Evolutionary conservation across 2,329 filamentous ascomycete genomes (phyloP).

Genomic region (Trichophyton schoenleinii): DNA sequence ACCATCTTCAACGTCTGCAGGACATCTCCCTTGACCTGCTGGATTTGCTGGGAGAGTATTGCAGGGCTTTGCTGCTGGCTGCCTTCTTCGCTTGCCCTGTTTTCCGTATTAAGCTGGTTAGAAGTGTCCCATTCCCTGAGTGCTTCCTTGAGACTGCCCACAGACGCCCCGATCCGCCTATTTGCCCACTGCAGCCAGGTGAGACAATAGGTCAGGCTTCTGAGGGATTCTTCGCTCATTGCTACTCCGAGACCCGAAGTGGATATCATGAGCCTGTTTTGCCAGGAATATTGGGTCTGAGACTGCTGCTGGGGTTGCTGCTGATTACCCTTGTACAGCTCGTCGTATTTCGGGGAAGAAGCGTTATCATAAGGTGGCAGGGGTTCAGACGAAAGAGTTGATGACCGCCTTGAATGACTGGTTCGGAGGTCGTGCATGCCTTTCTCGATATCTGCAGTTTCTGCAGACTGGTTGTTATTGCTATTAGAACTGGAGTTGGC

Average conservation of each 20-base stretch:
- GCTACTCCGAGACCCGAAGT: slow-evolving; percentile 84
- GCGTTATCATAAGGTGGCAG: slow-evolving; percentile 75
- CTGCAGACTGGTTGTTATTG: slow-evolving; percentile 21
- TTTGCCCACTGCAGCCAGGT: slow-evolving; percentile 71
- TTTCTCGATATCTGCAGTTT: slow-evolving; percentile 40
- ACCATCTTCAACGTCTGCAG: slow-evolving; percentile 69
- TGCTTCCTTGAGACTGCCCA: slow-evolving; percentile 59
- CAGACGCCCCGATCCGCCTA: slow-evolving; percentile 62
- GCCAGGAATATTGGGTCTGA: slow-evolving; percentile 46
- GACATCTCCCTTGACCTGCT: slow-evolving; percentile 55
- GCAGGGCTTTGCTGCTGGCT: slow-evolving; percentile 20
- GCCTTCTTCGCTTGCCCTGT: slow-evolving; percentile 8
- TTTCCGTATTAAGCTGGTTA: slow-evolving; percentile 16
- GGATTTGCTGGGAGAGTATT: slow-evolving; percentile 48
- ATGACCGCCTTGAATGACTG: slow-evolving; percentile 40
- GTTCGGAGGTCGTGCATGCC: slow-evolving; percentile 17
- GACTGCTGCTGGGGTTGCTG: slow-evolving; percentile 20
- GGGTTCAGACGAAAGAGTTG: slow-evolving; percentile 58
- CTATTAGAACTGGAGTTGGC: slow-evolving; percentile 13
- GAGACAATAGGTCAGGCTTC: slow-evolving; percentile 73
- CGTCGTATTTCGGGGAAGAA: slow-evolving; percentile 55
- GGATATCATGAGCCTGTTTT: slow-evolving; percentile 72
- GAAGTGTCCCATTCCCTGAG: slow-evolving; percentile 55
- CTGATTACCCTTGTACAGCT: slow-evolving; percentile 26
- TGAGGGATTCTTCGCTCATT: slow-evolving; percentile 77